Evolutionary conservation across 1,139 yeast species (phyloP).

Genomic region (Hemisphaericaspora subhashii): DNA sequence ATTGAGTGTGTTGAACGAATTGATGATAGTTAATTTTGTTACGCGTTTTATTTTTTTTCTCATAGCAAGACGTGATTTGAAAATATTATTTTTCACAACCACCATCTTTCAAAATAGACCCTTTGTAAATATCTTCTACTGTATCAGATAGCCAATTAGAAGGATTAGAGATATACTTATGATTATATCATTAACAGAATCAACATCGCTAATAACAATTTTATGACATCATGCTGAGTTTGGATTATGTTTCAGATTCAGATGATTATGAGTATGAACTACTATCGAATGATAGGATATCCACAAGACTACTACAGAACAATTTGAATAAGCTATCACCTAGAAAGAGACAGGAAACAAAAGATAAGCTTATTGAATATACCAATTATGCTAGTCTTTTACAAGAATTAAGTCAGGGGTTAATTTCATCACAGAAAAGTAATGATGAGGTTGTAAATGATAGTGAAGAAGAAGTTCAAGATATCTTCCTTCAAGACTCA

Average conservation of each 20-base stretch:
- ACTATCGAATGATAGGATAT: conserved; percentile 7
- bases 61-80: no score
- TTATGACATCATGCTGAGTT: conserved; percentile 10
- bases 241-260: conserved; percentile 21
- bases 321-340: conserved; percentile 11
- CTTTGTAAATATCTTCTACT: no score
- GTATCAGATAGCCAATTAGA: no score
- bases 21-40: no score
- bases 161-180: no score
- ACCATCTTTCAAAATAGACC: no score
- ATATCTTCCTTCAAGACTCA: not conserved
- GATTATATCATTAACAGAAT: not conserved
- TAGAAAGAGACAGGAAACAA: conserved; percentile 4
- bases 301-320: conserved; percentile 5
- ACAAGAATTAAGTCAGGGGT: not conserved
- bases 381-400: conserved; percentile 1
- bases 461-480: not conserved
- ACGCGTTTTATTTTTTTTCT: no score
- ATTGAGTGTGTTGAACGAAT: no score
- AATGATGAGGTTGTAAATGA: conserved; percentile 1
- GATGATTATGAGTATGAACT: conserved; percentile 14
- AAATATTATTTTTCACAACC: no score
- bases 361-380: conserved; percentile 3
- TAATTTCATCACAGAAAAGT: not conserved
- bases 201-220: not conserved